Evolutionary conservation across 345 rosid genomes (phyloP), one percentile per base, ranked within the genome.

Genomic region (Garcia nutans): DNA sequence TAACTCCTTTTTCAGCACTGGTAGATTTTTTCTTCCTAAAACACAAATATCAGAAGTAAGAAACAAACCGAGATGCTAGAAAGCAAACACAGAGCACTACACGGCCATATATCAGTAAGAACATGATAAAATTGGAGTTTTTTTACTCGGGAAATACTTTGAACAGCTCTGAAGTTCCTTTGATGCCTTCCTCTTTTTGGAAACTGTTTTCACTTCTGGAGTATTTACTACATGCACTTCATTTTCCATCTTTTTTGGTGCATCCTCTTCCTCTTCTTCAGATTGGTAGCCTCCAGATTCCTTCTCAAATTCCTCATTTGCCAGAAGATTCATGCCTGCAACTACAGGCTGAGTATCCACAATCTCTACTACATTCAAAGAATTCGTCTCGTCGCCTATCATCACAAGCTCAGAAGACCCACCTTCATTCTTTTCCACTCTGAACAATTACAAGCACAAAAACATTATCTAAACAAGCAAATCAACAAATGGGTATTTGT

Each of bases 111-210:
- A 56, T 57, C 63, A 71, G 33, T 20, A 70, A 16, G 45, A 17
- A 70, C 2, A 50, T 17, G 22, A 54, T 19, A 33, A 72, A 26
- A 45, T 49, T 15, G 22, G 68, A 11, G 3, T 47, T 54, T 6
- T 6, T 26, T 1, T 0, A n/a, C 7, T 0, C 42, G 2, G 28
- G 37, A 77, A 90, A 76, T 92, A 92, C 99, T 87, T 91, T 55
- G 92, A 83, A 37, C 41, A 37, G 74, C 89, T 84, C 47, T 20
- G 71, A 71, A 78, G 87, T 84, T 87, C 88, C 80, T 86, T 85
- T 0, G 86, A 79, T 3, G 92, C 89, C 79, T 92, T 93, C 70
- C 97, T 88, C 84, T 93, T 96, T 86, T 88, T 96, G 0, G 91
- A 85, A 79, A 81, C 81, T 7, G 9, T 79, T 74, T 79, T 85